A percentile compares a stretch with the other conserved stretches of the same genome.
These are phyloP conservation scores for Phytophthora quininea DNA, from an alignment of 352 stramenopile species.

Conservation along the genomic window DNA sequence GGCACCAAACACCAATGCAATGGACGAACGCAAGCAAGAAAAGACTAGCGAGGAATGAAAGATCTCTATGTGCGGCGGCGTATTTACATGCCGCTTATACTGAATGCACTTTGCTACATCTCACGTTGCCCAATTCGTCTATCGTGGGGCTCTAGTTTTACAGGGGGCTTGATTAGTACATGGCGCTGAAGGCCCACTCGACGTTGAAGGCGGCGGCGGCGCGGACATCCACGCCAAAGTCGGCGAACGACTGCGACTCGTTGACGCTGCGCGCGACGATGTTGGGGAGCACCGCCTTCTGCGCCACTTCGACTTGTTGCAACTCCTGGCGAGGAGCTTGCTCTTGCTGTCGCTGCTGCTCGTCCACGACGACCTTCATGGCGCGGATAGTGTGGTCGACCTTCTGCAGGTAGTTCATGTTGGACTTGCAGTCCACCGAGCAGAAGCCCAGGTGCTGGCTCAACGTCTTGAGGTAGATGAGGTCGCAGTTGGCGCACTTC, in stretches of 20 bases:
- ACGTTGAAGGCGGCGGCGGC: slow-evolving; percentile 56
- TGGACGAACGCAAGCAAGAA: background rate
- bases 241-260: slow-evolving; percentile 66
- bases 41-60: background rate
- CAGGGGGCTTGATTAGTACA: slow-evolving; percentile 55
- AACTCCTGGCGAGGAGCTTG: slow-evolving; percentile 18
- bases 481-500: slow-evolving; percentile 84
- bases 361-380: slow-evolving; percentile 71
- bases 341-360: slow-evolving; percentile 46
- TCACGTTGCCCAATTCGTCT: slow-evolving; percentile 32
- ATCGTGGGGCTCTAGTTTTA: slow-evolving; percentile 40
- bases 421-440: slow-evolving; percentile 90
- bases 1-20: background rate
- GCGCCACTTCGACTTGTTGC: slow-evolving; percentile 21
- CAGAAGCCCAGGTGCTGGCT: slow-evolving; percentile 77
- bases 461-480: slow-evolving; percentile 86
- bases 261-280: slow-evolving; percentile 19
- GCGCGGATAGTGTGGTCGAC: slow-evolving; percentile 80
- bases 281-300: slow-evolving; percentile 25
- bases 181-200: slow-evolving; percentile 78
- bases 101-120: slow-evolving; percentile 20
- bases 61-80: slow-evolving; percentile 16
- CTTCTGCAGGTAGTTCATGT: slow-evolving; percentile 80
- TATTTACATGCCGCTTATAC: slow-evolving; percentile 26
- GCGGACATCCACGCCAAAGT: slow-evolving; percentile 71